Evolutionary conservation across 1,284 basidiomycete genomes (phyloP), one percentile per base, ranked within the genome.

Genomic region (Leucoagaricus sp.): DNA sequence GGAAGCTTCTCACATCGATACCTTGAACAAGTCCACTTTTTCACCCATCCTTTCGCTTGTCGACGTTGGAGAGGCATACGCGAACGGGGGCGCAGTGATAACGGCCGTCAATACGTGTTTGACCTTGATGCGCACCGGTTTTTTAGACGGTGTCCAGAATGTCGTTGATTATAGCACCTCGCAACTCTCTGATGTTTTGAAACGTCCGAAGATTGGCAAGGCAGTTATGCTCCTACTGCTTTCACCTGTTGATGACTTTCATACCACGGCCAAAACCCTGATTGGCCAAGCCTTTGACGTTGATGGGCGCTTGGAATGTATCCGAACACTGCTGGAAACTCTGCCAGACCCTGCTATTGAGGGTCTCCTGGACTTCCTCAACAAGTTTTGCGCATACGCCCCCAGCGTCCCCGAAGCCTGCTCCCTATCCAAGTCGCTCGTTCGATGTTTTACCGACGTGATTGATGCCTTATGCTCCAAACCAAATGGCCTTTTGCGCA

Each of bases 391-490:
- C 54, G 70, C 75, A 15, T 84, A 86, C 58, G 87, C 91, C 0
- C 71, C 75, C 2, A 67, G 71, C 5, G 81, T 92, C 2, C 89
- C 91, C 1, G 95, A 98, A 67, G 93, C 93, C 0, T 94, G 92
- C 66, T 87, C 81, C 45, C 70, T 93, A 15, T 93, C 96, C 1
- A 92, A 92, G 66, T 87, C 91, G 25, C 82, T 97, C 23, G 96
- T 96, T 9, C 85, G 88, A 13, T 96, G 94, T 70, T 82, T 97
- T 64, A 93, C 93, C 3, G 96, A 98, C 67, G 82, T 96, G 55
- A 84, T 97, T 59, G 94, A 96, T 49, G 87, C 87, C 1, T 79
- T 98, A 1, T 96, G 93, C 67, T 82, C 86, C 13, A 80, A 77
- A 17, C 82, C 84, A 0, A 84, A 86, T 60, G 91, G 89, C 9